Base-by-base conservation (phyloP, 2,329 filamentous ascomycete genomes). In the Cladophialophora exuberans region DNA sequence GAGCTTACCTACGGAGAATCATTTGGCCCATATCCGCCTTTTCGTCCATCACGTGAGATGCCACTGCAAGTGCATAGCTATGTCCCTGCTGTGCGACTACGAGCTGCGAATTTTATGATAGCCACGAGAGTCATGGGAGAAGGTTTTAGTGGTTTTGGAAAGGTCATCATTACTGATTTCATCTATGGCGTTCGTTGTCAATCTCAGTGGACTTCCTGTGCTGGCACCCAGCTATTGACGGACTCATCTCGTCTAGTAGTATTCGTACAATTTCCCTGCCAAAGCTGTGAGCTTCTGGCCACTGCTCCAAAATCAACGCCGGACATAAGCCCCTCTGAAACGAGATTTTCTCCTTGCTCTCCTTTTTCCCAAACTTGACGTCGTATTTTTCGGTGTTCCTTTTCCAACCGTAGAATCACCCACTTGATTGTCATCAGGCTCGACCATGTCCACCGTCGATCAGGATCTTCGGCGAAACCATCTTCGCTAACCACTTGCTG, bases 401-500 rank as follows among this genome's bases (percentile, higher is more conserved):
- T 67, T 57, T 70, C 66, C 57, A 76, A 69, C 64, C 71, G 69
- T 68, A 76, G 68, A 63, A 77, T 75, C 50, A 71, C 70, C 72
- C 72, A 77, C 51, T 69, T 68, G 64, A 76, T 70, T 50, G 75
- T 76, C 64, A 77, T 71, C 52, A 77, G 69, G 62, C 70, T 74
- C 70, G 73, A 72, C 73, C 73, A 76, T 66, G 67, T 63, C 67
- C 64, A 66, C 61, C 60, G 60, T 64, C 66, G 67, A 69, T 68
- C 64, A 60, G 63, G 62, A 66, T 67, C 67, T 57, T 66, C 57
- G 63, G 67, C 67, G 67, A 66, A 65, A 51, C 70, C 65, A 60
- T 66, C 67, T 64, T 73, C 71, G 67, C 72, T 74, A 72, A 73
- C 72, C 68, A 73, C 73, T 69, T 73, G 74, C 74, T 77, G 76